Evolutionary conservation across 257 asterid genomes (phyloP).

Genomic region (Mitragyna speciosa): DNA sequence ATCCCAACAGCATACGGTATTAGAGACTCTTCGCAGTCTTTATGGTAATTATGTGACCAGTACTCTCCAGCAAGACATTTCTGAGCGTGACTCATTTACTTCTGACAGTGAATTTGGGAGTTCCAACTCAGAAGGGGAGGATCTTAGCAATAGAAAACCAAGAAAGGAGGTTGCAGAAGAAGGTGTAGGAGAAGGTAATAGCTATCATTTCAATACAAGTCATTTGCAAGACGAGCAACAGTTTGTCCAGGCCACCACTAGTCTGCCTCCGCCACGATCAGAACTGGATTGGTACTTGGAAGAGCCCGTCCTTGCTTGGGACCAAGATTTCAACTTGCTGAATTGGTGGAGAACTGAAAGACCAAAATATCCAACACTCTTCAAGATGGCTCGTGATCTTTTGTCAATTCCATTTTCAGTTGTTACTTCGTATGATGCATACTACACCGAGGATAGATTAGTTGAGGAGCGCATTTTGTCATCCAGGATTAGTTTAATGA

Average conservation of each 20-base stretch:
- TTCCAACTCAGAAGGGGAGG: constrained; percentile 1
- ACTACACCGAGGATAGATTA: too few relatives aligned
- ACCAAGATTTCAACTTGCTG: constrained; percentile 13
- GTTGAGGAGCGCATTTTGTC: too few relatives aligned
- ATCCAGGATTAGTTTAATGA: too few relatives aligned
- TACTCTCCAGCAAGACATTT: not conserved
- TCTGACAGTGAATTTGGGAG: not conserved
- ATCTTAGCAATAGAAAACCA: not conserved
- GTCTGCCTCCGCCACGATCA: not conserved
- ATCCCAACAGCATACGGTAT: constrained; percentile 1
- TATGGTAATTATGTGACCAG: constrained; percentile 9
- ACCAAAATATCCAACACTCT: constrained; percentile 15
- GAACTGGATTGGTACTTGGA: constrained; percentile 20
- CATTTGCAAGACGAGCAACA: not conserved
- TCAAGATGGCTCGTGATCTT: constrained; percentile 21
- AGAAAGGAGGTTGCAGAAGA: too few relatives aligned
- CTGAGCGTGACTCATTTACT: not conserved
- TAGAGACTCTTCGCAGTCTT: constrained; percentile 19
- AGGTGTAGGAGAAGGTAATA: too few relatives aligned
- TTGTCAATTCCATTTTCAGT: too few relatives aligned
- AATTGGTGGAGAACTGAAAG: constrained; percentile 20
- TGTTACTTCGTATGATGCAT: too few relatives aligned
- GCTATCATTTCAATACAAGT: too few relatives aligned
- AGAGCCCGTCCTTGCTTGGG: constrained; percentile 19
- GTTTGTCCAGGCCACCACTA: not conserved